phyloP scores from a whole-genome alignment of 306 rosid species.

The Sicyos baderoa region DNA sequence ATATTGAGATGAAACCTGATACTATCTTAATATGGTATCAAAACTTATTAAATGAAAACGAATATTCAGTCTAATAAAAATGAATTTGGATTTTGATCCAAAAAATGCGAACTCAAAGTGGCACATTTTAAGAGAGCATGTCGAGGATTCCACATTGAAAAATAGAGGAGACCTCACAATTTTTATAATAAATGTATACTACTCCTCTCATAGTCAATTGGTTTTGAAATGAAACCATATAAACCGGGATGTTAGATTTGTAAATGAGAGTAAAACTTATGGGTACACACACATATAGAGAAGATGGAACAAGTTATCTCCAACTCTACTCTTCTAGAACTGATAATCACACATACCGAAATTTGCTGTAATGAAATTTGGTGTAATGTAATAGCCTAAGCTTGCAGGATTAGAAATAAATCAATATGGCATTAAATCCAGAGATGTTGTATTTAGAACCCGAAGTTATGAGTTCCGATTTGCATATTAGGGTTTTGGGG shows the following conservation, averaged over 20 bases:
- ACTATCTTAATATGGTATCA: too few relatives aligned
- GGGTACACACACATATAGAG: neutral
- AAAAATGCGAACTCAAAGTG: too few relatives aligned
- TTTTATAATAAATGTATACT: too few relatives aligned
- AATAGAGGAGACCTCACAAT: too few relatives aligned
- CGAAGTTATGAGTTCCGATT: neutral
- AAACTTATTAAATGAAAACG: too few relatives aligned
- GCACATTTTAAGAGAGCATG: too few relatives aligned
- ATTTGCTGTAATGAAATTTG: neutral
- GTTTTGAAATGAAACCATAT: neutral
- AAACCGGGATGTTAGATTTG: neutral
- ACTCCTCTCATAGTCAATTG: too few relatives aligned
- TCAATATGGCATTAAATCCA: neutral
- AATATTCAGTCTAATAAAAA: too few relatives aligned
- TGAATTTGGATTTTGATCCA: too few relatives aligned
- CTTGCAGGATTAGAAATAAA: neutral
- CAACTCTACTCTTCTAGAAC: slow-evolving; percentile 1
- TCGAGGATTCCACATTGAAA: too few relatives aligned
- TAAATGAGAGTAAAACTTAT: neutral
- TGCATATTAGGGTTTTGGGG: neutral
- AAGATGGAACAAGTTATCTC: neutral
- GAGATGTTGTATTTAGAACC: neutral
- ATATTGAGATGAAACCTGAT: too few relatives aligned
- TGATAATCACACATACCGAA: neutral
- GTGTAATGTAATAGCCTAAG: neutral